phyloP scores from a whole-genome alignment of 108 stramenopile genomes.

The Cyclostephanos invisitatus region DNA sequence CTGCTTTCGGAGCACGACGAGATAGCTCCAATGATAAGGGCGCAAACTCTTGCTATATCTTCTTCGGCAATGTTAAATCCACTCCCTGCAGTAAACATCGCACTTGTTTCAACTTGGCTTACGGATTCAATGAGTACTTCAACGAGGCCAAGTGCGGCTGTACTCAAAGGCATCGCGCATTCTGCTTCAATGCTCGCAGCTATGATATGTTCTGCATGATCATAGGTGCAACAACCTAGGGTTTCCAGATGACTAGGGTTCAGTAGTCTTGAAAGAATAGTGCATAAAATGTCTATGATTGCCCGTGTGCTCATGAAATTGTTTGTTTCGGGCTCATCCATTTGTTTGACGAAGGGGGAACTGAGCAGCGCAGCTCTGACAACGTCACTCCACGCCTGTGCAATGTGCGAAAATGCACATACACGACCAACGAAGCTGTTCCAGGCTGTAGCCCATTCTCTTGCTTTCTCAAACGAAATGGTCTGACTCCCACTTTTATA shows the following conservation, averaged over 20 bases:
- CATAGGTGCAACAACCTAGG: constrained; percentile 11
- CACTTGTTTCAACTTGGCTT: background rate
- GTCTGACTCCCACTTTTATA: constrained; percentile 6
- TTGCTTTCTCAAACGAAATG: constrained; percentile 17
- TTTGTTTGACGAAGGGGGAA: constrained; percentile 35
- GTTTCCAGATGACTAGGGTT: constrained; percentile 29
- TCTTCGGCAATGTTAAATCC: constrained; percentile 38
- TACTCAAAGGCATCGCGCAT: constrained; percentile 39
- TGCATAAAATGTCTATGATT: constrained; percentile 36
- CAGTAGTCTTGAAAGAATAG: constrained; percentile 39
- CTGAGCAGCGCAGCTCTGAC: constrained; percentile 39
- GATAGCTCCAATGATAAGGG: constrained; percentile 34
- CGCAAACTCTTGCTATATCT: constrained; percentile 37
- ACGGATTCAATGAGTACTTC: constrained; percentile 32
- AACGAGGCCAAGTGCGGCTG: constrained; percentile 39
- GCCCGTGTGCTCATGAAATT: constrained; percentile 11
- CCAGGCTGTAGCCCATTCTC: constrained; percentile 61
- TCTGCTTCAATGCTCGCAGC: constrained; percentile 24
- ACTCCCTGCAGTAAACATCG: background rate
- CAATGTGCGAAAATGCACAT: constrained; percentile 58
- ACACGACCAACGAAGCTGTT: constrained; percentile 46
- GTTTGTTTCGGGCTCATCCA: background rate
- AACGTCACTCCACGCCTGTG: constrained; percentile 52
- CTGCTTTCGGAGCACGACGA: constrained; percentile 28
- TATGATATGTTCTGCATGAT: background rate